Conservation (phyloP, 2,329 filamentous ascomycete genomes). For the Stemphylium lycopersici region DNA sequence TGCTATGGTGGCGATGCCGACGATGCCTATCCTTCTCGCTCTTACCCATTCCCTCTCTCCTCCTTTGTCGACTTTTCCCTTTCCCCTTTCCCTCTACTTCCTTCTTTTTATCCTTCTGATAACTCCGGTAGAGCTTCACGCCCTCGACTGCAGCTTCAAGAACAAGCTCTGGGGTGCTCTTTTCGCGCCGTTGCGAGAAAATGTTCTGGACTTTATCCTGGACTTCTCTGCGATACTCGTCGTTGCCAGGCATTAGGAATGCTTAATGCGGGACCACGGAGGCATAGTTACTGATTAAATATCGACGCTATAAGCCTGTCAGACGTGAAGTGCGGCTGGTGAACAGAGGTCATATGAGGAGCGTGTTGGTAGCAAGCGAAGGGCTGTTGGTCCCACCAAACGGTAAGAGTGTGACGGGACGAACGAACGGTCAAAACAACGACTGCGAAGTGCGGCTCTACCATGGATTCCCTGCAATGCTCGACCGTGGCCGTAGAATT, state of each 20-base stretch:
- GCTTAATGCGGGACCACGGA: not conserved
- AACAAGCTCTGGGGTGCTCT: slow-evolving; percentile 18
- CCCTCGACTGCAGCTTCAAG: slow-evolving; percentile 31
- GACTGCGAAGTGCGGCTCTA: no score
- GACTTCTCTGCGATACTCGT: slow-evolving; percentile 20
- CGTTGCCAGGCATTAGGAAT: slow-evolving; percentile 12
- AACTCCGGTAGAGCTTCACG: slow-evolving; percentile 23
- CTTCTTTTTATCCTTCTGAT: slow-evolving; percentile 18
- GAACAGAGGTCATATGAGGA: not conserved
- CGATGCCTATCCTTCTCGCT: not conserved
- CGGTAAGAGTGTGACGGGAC: no score
- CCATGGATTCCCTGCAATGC: no score
- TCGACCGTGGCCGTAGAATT: not conserved
- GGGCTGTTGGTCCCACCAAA: not conserved
- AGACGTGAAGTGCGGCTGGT: slow-evolving; percentile 3
- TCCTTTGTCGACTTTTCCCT: not conserved
- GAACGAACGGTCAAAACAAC: no score
- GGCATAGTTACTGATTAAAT: not conserved
- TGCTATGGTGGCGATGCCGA: not conserved
- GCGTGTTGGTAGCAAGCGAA: not conserved
- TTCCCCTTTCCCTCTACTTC: slow-evolving; percentile 7
- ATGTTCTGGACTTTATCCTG: slow-evolving; percentile 23
- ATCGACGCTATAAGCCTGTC: not conserved
- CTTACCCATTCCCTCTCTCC: not conserved
- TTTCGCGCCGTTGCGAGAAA: slow-evolving; percentile 12